phyloP scores from a whole-genome alignment of 2,329 filamentous ascomycete genomes.

The Capronia americana region DNA sequence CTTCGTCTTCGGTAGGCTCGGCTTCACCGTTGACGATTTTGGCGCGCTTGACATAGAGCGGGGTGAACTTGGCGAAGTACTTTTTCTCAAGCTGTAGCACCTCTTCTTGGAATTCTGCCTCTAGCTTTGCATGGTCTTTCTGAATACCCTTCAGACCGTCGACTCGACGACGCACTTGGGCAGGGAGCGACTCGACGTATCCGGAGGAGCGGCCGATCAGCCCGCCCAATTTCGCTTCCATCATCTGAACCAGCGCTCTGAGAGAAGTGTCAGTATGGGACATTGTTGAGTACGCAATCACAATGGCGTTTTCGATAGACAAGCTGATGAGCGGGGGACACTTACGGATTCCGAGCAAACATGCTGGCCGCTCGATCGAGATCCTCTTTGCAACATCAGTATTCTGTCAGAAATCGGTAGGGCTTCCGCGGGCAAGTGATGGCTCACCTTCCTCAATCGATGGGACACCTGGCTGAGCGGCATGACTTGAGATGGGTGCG shows the following conservation, averaged over 20 bases:
- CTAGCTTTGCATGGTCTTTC: conserved; percentile 97
- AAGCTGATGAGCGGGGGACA: not conserved
- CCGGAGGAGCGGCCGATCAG: conserved; percentile 95
- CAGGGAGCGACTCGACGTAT: conserved; percentile 94
- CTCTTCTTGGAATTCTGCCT: conserved; percentile 98
- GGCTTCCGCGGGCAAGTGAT: not conserved
- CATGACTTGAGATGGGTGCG: conserved; percentile 96
- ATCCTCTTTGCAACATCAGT: conserved; percentile 69
- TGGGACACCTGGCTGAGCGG: conserved; percentile 89
- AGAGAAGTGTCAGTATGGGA: not conserved
- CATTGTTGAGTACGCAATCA: not conserved
- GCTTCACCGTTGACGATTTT: conserved; percentile 85
- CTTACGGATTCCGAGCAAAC: conserved; percentile 85
- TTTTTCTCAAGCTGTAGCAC: conserved; percentile 98
- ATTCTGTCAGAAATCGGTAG: not conserved
- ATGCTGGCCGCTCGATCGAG: conserved; percentile 89
- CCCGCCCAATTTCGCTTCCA: conserved; percentile 91
- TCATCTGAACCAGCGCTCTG: conserved; percentile 85
- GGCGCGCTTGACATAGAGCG: conserved; percentile 93
- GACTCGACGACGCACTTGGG: conserved; percentile 88
- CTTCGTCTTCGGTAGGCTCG: conserved; percentile 86
- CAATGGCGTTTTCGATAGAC: not conserved
- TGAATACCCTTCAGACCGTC: conserved; percentile 96
- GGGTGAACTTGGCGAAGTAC: conserved; percentile 98
- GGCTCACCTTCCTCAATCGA: conserved; percentile 92